Base-by-base conservation (phyloP, 169 alveolate genomes). In the Cryptosporidium felis region DNA sequence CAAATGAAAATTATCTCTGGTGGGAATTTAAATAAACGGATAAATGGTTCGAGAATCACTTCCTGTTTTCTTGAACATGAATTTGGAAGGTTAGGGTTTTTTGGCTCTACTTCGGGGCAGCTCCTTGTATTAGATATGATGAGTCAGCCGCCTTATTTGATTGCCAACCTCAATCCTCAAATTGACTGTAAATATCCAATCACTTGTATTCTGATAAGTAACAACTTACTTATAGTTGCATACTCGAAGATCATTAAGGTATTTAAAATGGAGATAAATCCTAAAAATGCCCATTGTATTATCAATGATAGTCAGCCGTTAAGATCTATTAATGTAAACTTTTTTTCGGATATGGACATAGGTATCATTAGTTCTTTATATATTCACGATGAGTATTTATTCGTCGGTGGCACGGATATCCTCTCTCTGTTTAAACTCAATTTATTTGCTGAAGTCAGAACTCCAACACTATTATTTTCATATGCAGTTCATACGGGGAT, bases 1-100 rank as follows among this genome's bases (percentile, higher is more conserved):
- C 74, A 74, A 53, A 74, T 74, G 85, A 53, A 74, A 49, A 36
- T 74, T 10, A 49, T 74, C 6, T 74, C 85, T 21, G 85, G 85
- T 53, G 85, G 85, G 38, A 74, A 74, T 49, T 34, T 74, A 32
- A 74, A 49, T 38, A 74, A 74, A n/a, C 66, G 85, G 6, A 1
- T 74, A 40, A 49, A 74, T 46, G 58, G 58, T 36, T 53, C 85
- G 0, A 53, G 59, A 74, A 23, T 74, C 12, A 51, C 32, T 0
- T 36, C 67, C n/a, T 74, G 85, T 38, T 58, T 53, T 53, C 42
- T 74, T 53, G 85, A 74, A 58, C 8, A 58, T 14, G 56, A 74
- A 18, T 34, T 14, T 74, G 85, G 74, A 2, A 74, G 56, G 14
- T 34, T 74, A 34, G 85, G 85, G 8, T 74, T 74, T 36, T 74